Evolutionary conservation across 768 basidiomycete species (phyloP).

Genomic region (Lactarius hatsudake): DNA sequence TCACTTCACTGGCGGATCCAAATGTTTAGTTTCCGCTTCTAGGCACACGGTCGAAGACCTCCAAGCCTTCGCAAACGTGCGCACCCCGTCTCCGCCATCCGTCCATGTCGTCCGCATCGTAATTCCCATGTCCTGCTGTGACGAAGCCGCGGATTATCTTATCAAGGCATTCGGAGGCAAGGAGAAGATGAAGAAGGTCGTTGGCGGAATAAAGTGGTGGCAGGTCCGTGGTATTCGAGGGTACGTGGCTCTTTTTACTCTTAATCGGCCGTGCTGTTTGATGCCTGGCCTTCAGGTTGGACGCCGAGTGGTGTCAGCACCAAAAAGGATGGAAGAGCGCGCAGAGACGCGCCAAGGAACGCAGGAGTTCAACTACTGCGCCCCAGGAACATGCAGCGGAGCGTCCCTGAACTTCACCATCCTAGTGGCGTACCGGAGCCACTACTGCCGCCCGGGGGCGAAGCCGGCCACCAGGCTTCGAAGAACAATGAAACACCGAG

Average conservation of each 20-base stretch:
- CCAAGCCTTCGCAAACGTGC: slow-evolving; percentile 75
- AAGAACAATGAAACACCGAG: slow-evolving; percentile 29
- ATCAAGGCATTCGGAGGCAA: slow-evolving; percentile 85
- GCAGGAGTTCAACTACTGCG: not conserved
- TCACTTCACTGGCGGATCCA: not conserved
- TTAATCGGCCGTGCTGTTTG: not conserved
- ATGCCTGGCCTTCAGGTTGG: slow-evolving; percentile 47
- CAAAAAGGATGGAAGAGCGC: slow-evolving; percentile 79
- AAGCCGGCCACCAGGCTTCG: slow-evolving; percentile 26
- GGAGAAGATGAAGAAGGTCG: slow-evolving; percentile 59
- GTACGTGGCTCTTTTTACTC: slow-evolving; percentile 41
- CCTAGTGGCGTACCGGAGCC: not conserved
- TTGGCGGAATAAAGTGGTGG: slow-evolving; percentile 97
- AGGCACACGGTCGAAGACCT: slow-evolving; percentile 87
- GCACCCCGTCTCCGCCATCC: slow-evolving; percentile 83
- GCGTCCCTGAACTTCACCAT: not conserved
- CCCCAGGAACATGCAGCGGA: not conserved
- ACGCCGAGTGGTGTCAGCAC: slow-evolving; percentile 87
- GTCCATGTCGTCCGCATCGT: slow-evolving; percentile 67
- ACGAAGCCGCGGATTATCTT: slow-evolving; percentile 68
- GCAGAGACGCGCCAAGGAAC: slow-evolving; percentile 49
- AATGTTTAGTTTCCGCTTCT: not conserved
- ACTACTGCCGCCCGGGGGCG: slow-evolving; percentile 15
- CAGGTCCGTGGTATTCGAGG: slow-evolving; percentile 85
- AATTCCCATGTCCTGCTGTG: slow-evolving; percentile 73